Percentiles rank a stretch among this genome's conserved stretches.
phyloP scores from a whole-genome alignment of 2,329 filamentous ascomycete genomes.

The Dichotomopilus funicola region DNA sequence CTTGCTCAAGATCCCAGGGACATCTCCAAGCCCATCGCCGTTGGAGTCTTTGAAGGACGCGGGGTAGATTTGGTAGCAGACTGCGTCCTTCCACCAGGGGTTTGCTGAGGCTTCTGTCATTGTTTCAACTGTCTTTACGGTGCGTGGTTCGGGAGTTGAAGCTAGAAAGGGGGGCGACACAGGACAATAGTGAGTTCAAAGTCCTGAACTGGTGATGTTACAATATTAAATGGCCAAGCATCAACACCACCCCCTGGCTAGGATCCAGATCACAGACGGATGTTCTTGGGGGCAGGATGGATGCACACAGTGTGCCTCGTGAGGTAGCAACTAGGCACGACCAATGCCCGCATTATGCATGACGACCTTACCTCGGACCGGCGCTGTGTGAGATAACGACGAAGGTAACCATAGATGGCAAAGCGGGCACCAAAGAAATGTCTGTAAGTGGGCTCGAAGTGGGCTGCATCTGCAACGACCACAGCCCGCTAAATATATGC shows the following conservation, averaged over 20 bases:
- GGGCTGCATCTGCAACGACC: not conserved
- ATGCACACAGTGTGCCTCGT: not conserved
- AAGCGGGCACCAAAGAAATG: slow-evolving; percentile 5
- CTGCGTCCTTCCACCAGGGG: slow-evolving; percentile 50
- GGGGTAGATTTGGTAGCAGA: slow-evolving; percentile 53
- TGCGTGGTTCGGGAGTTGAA: no score
- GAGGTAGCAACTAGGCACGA: not conserved
- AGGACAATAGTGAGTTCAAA: not conserved
- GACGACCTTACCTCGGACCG: not conserved
- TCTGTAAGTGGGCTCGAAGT: no score
- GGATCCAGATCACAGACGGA: no score
- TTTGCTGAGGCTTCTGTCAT: slow-evolving; percentile 9
- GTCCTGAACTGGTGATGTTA: not conserved
- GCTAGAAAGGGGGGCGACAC: not conserved
- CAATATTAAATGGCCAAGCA: not conserved
- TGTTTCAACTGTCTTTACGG: not conserved
- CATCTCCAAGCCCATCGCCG: slow-evolving; percentile 47
- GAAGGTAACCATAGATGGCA: not conserved
- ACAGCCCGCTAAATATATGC: not conserved
- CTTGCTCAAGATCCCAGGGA: slow-evolving; percentile 47
- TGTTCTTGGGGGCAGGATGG: no score
- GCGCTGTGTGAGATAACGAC: no score
- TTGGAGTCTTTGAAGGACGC: slow-evolving; percentile 50
- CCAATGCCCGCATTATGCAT: not conserved
- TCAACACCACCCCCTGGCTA: no score